Base-by-base conservation (phyloP, 257 asterid genomes). In the Striga asiatica region DNA sequence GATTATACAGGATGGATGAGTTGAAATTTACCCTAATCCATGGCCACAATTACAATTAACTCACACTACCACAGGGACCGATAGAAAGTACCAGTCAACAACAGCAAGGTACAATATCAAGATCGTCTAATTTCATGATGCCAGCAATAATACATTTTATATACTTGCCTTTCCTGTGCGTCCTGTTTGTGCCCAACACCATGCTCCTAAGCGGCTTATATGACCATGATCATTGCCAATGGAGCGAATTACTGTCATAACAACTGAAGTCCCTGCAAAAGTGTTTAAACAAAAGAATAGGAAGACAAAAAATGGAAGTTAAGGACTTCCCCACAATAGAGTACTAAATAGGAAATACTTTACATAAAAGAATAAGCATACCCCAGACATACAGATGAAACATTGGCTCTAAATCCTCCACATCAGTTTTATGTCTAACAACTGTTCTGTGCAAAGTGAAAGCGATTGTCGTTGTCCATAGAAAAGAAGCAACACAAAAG, bases 311-410 rank as follows among this genome's bases (percentile, higher is more conserved):
- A 45, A 37, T 31, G 9, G 58, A 22, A 67, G 55, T 18, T 41
- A 37, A 12, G 38, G 34, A 27, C 12, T 10, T 56, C 47, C 35
- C 28, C 47, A n/a, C 21, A 3, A 23, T 22, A 34, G 63, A 8
- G 27, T 13, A 7, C 14, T 49, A 27, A 25, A 49, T 19, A 25
- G 13, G 32, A 60, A 55, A 56, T 20, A 16, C 28, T 43, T 19
- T 54, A 34, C 39, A 49, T 25, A 48, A 54, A 39, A 55, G 1
- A 20, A 39, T 47, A 60, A 48, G 29, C 80, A 64, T 84, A 92
- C 98, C 98, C 98, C 98, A 92, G 54, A 88, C 97, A 62, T 78
- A 92, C 71, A 92, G 77, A 72, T 92, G 98, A 79, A 92, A 92
- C 93, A 92, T 74, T 41, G 97, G 88, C 77, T 88, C 99, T 70